Conservation (phyloP, 2,329 filamentous ascomycete species). For the Ascochyta fabae region DNA sequence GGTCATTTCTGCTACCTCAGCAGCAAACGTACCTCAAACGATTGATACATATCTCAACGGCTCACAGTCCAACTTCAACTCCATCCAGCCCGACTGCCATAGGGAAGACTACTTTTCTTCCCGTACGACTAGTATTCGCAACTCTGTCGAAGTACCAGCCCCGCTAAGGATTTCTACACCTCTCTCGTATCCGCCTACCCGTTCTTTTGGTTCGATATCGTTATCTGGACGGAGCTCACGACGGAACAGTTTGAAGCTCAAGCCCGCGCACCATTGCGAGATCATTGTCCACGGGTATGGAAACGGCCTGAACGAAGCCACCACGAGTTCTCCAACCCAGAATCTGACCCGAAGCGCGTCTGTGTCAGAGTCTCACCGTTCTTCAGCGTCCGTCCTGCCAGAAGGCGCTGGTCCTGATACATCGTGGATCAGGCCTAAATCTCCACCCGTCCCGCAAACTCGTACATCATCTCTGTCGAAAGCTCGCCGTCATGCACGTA, state of each 20-base stretch:
- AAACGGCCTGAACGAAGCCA: conserved; percentile 42
- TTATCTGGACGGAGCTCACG: conserved; percentile 38
- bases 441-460: conserved; percentile 21
- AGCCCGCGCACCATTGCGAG: conserved; percentile 39
- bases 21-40: conserved; percentile 22
- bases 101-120: conserved; percentile 49
- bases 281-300: conserved; percentile 50
- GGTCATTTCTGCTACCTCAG: background rate
- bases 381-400: conserved; percentile 22
- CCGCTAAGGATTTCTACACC: conserved; percentile 38
- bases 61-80: conserved; percentile 6
- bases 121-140: conserved; percentile 31
- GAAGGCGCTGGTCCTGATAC: conserved; percentile 24
- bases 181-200: conserved; percentile 38
- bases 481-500: conserved; percentile 18
- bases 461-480: conserved; percentile 19
- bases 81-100: conserved; percentile 56
- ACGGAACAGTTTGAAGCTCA: conserved; percentile 36
- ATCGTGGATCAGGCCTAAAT: conserved; percentile 27
- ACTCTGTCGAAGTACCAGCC: conserved; percentile 39
- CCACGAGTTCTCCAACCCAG: conserved; percentile 9
- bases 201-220: conserved; percentile 40
- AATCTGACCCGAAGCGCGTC: conserved; percentile 1
- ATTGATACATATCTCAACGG: conserved; percentile 24
- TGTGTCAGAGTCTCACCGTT: conserved; percentile 12